A percentile compares a stretch with the other conserved stretches of the same genome.
Evolutionary conservation across 139 green algal genomes (phyloP).

Genomic region (Haematococcus lacustris): DNA sequence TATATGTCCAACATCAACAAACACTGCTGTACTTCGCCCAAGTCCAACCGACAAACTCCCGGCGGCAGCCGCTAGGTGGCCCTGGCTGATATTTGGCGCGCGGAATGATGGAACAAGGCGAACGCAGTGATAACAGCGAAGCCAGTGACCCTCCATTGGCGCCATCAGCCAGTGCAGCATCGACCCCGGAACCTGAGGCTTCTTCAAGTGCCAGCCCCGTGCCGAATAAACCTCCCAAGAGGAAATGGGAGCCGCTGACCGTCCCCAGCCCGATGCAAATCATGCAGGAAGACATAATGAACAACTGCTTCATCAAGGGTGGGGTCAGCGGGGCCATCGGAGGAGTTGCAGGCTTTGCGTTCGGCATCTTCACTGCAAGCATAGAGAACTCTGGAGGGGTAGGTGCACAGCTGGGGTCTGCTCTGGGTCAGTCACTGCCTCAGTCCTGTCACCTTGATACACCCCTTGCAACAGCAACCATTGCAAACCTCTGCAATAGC

Average conservation of each 20-base stretch:
- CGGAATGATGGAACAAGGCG: too few species aligned
- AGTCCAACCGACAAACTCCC: too few species aligned
- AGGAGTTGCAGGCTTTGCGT: slow-evolving; percentile 59
- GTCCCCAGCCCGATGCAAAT: slow-evolving; percentile 22
- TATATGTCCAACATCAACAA: too few species aligned
- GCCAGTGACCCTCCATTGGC: too few species aligned
- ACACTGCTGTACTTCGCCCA: too few species aligned
- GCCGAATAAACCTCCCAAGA: background rate
- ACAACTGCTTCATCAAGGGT: slow-evolving; percentile 82
- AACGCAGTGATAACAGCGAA: too few species aligned
- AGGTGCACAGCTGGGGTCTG: background rate
- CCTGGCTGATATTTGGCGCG: too few species aligned
- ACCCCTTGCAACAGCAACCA: background rate
- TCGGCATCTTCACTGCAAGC: slow-evolving; percentile 76
- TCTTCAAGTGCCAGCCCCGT: background rate
- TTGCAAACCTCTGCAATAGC: background rate
- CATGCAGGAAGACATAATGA: slow-evolving; percentile 73
- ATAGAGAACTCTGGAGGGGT: slow-evolving; percentile 54
- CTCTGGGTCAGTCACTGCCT: background rate
- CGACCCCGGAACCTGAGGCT: background rate
- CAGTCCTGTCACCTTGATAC: background rate
- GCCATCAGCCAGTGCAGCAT: too few species aligned
- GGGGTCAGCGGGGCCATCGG: slow-evolving; percentile 73
- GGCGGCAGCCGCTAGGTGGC: too few species aligned
- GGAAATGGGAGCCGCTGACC: background rate